Base-by-base conservation (phyloP, 805 yeast species). In the Brettanomyces sp. region DNA sequence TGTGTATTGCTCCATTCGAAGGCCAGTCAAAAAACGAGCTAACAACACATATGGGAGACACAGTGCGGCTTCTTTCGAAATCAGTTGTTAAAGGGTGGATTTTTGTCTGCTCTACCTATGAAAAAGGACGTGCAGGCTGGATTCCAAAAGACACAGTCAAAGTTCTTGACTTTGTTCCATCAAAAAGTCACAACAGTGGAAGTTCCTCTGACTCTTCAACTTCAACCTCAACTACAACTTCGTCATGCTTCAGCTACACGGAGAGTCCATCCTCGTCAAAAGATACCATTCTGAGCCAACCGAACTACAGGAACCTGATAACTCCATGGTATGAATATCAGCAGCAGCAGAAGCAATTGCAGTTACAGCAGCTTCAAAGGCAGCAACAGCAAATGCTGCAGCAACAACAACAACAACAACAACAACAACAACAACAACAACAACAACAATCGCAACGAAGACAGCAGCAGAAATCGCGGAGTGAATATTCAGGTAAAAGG, bases 61-160 rank as follows among this genome's bases (percentile, higher is more conserved):
- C 76, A 14, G 59, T 79, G 25, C 77, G 74, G 53, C 57, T 79
- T 21, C 49, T 77, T 4, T 72, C 72, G 44, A 59, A 72, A 37
- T 67, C 65, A 38, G 72, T 45, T 1, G 30, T 72, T 1, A 70
- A 72, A 52, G 83, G 81, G 1, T 76, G 81, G 80, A 57, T 77
- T 2, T 56, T 76, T 39, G 83, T 76, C 7, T 76, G 77, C 56
- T 72, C 76, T n/a, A 68, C 78, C 33, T 76, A 74, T 38, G 65
- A 69, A 47, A 47, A 74, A 30, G 58, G 65, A 4, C 58, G 56
- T 4, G 71, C 75, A 1, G 82, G 82, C 1, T 59, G 77, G 46
- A 68, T 78, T 2, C 82, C 82, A 1, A 72, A 76, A 2, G 63
- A 68, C 34, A 73, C 72, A 52, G 51, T 55, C 9, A 47, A 45